phyloP scores from a whole-genome alignment of 148 eudicot genomes.

The Linanthus parryae region DNA sequence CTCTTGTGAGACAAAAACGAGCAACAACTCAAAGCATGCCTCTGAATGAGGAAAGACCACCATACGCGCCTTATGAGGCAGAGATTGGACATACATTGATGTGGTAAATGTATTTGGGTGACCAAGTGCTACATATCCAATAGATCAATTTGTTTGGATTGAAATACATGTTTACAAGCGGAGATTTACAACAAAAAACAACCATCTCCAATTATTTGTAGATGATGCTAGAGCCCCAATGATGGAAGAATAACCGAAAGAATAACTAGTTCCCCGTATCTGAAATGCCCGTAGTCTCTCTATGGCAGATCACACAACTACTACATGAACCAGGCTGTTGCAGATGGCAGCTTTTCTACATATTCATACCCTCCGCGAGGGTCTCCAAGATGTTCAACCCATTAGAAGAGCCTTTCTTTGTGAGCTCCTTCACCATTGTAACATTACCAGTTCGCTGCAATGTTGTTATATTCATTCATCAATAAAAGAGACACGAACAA shows the following conservation, averaged over 20 bases:
- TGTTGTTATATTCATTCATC: neutral
- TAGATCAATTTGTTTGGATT: no score
- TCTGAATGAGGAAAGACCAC: no score
- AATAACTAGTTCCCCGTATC: neutral
- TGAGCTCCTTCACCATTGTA: conserved; percentile 35
- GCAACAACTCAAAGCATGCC: no score
- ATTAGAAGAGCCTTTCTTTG: conserved; percentile 26
- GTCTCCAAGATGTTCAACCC: conserved; percentile 26
- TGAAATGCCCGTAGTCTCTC: neutral
- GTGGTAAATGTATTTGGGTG: no score
- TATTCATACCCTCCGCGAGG: conserved; percentile 19
- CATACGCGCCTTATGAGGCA: no score
- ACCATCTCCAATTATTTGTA: no score
- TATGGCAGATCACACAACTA: neutral
- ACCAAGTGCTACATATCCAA: no score
- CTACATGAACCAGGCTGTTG: neutral
- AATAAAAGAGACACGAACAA: no score
- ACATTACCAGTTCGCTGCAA: conserved; percentile 64
- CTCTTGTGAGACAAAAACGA: no score
- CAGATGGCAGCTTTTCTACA: conserved; percentile 7
- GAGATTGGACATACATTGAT: no score
- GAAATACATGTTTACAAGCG: no score
- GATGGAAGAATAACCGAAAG: neutral
- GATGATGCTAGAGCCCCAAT: neutral
- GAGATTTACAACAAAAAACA: no score